Evolutionary conservation across 495 filamentous ascomycete genomes (phyloP).

Genomic region (Aspergillus avenaceus): DNA sequence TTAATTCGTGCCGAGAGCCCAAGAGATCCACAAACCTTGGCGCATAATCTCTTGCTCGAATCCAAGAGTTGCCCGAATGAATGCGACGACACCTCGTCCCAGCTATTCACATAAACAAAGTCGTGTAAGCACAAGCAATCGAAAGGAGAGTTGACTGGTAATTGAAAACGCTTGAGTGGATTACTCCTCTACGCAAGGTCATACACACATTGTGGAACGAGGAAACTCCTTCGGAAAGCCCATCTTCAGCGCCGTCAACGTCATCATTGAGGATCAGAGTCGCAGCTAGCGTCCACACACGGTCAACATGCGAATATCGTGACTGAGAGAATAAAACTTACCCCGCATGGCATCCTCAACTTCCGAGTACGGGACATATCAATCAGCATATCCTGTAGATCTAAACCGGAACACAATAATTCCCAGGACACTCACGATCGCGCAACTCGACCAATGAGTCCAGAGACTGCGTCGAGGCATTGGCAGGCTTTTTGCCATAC

Average conservation of each 20-base stretch:
- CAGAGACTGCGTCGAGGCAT: constrained; percentile 53
- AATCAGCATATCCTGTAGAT: constrained; percentile 8
- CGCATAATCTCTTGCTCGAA: constrained; percentile 95
- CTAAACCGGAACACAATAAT: not conserved
- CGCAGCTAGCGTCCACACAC: constrained; percentile 31
- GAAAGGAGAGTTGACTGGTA: not conserved
- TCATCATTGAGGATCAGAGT: constrained; percentile 89
- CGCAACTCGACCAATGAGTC: constrained; percentile 55
- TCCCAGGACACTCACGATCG: constrained; percentile 45
- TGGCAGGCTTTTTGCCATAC: constrained; percentile 46
- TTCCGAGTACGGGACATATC: constrained; percentile 24
- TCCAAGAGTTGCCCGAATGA: constrained; percentile 81
- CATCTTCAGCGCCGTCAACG: constrained; percentile 77
- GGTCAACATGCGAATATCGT: constrained; percentile 6
- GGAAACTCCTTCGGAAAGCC: constrained; percentile 68
- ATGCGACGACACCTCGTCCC: constrained; percentile 74
- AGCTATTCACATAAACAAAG: constrained; percentile 45
- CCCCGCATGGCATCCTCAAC: constrained; percentile 63
- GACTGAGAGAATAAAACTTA: constrained; percentile 23
- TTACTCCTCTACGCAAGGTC: not conserved
- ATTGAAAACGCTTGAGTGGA: no score
- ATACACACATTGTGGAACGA: constrained; percentile 75
- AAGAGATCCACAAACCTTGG: constrained; percentile 50
- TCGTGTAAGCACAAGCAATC: constrained; percentile 12
- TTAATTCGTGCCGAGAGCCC: not conserved